Conservation (phyloP, 1,139 yeast genomes). For the Protomyces arabidopsidicola region DNA sequence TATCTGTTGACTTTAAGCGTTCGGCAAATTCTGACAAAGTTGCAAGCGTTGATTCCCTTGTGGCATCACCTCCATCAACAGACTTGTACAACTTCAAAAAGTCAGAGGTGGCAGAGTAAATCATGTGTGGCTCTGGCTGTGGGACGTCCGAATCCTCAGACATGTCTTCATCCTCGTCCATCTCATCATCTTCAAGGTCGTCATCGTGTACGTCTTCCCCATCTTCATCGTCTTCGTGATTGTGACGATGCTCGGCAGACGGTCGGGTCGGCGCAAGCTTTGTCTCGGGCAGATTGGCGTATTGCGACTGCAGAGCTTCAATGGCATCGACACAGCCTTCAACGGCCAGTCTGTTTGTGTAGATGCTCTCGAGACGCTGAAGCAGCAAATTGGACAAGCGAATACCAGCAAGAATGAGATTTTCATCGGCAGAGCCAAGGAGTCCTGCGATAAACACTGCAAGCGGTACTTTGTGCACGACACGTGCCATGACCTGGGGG, state of each 20-base stretch:
- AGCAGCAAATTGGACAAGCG: constrained; percentile 50
- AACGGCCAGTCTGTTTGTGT: constrained; percentile 53
- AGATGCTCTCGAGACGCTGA: constrained; percentile 46
- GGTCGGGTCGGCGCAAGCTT: background rate
- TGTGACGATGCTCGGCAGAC: background rate
- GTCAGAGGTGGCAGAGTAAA: constrained; percentile 32
- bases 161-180: constrained; percentile 36
- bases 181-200: constrained; percentile 37
- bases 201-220: constrained; percentile 33
- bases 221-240: constrained; percentile 19
- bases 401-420: constrained; percentile 3
- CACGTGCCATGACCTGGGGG: constrained; percentile 33
- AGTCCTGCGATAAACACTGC: constrained; percentile 57
- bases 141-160: constrained; percentile 31
- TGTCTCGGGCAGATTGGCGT: constrained; percentile 12
- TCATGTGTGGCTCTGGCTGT: background rate
- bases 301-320: constrained; percentile 28
- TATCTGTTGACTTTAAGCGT: constrained; percentile 36
- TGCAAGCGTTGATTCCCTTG: constrained; percentile 3
- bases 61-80: background rate
- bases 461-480: constrained; percentile 38
- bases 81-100: background rate
- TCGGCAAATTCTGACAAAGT: constrained; percentile 49
- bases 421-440: constrained; percentile 37
- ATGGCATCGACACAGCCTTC: constrained; percentile 68